A percentile compares a stretch with the other conserved stretches of the same genome.
Evolutionary conservation across 2,329 filamentous ascomycete genomes (phyloP).

Genomic region (Trichoderma semiorbis): DNA sequence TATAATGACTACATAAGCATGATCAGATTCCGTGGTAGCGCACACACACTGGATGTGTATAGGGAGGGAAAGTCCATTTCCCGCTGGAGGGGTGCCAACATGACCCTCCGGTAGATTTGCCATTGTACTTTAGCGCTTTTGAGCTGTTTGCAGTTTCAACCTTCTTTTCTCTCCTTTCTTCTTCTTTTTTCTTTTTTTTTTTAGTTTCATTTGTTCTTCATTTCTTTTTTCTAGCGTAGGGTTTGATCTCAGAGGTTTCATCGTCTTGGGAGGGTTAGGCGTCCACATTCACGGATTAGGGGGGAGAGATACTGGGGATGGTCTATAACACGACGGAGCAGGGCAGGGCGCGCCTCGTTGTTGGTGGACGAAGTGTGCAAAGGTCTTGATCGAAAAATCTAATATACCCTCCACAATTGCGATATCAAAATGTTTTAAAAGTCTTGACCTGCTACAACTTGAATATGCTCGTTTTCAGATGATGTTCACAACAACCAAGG

Average conservation of each 20-base stretch:
- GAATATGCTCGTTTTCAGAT: neutral
- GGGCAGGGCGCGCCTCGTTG: slow-evolving; percentile 19
- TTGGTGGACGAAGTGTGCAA: slow-evolving; percentile 24
- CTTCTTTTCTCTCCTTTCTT: slow-evolving; percentile 19
- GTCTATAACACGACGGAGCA: slow-evolving; percentile 23
- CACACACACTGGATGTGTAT: slow-evolving; percentile 15
- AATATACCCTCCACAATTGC: slow-evolving; percentile 33
- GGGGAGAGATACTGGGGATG: slow-evolving; percentile 23
- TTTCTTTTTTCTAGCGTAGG: slow-evolving; percentile 9
- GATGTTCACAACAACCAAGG: neutral
- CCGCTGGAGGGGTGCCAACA: slow-evolving; percentile 23
- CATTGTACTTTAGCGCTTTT: slow-evolving; percentile 32
- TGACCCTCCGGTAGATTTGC: slow-evolving; percentile 24
- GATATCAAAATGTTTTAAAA: slow-evolving; percentile 15
- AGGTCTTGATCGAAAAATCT: slow-evolving; percentile 25
- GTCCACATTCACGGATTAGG: slow-evolving; percentile 23
- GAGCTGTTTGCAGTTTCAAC: slow-evolving; percentile 22
- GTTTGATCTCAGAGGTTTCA: slow-evolving; percentile 24
- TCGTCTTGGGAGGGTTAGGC: slow-evolving; percentile 21
- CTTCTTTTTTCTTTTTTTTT: neutral
- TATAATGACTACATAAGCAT: slow-evolving; percentile 33
- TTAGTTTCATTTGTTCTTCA: slow-evolving; percentile 18
- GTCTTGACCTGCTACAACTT: neutral
- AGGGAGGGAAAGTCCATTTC: slow-evolving; percentile 21
- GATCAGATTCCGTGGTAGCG: slow-evolving; percentile 28